Base-by-base conservation (phyloP, 2,329 filamentous ascomycete genomes). In the Neobulgaria alba region DNA sequence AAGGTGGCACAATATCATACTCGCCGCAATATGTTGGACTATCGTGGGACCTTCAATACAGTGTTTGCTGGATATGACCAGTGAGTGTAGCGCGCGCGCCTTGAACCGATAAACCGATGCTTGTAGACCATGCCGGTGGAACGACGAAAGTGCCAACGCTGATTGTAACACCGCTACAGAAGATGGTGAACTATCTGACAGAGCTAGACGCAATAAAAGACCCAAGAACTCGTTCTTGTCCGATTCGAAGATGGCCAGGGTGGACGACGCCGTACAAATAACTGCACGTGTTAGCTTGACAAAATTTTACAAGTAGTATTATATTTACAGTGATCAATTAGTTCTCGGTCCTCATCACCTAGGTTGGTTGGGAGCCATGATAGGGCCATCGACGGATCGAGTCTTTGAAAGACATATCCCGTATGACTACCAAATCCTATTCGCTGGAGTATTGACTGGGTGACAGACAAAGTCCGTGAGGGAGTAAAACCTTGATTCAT, bases 401-500 rank as follows among this genome's bases (percentile, higher is more conserved):
- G n/a, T n/a, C n/a, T n/a, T n/a, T n/a, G n/a, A n/a, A n/a, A n/a
- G n/a, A n/a, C n/a, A n/a, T n/a, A n/a, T n/a, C n/a, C n/a, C n/a
- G n/a, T n/a, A n/a, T n/a, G n/a, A n/a, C n/a, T n/a, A n/a, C n/a
- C n/a, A n/a, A n/a, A n/a, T n/a, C n/a, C n/a, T n/a, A n/a, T n/a
- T n/a, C n/a, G n/a, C n/a, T n/a, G n/a, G n/a, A n/a, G n/a, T n/a
- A n/a, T n/a, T n/a, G n/a, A n/a, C n/a, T n/a, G n/a, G n/a, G n/a
- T n/a, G n/a, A n/a, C 38, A 42, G 29, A 44, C 34, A 49, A 45
- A 48, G 31, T 38, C 41, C 16, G 39, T 35, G 43, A 47, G 39
- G 17, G 36, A 45, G 41, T 45, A 46, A 40, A 51, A n/a, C 49
- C 49, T 51, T 51, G 45, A 44, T 44, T 51, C 44, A 47, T 48